These are phyloP conservation scores for Chimonanthus praecox DNA, from an alignment of 164 flowering plant species.

Conservation along the genomic window DNA sequence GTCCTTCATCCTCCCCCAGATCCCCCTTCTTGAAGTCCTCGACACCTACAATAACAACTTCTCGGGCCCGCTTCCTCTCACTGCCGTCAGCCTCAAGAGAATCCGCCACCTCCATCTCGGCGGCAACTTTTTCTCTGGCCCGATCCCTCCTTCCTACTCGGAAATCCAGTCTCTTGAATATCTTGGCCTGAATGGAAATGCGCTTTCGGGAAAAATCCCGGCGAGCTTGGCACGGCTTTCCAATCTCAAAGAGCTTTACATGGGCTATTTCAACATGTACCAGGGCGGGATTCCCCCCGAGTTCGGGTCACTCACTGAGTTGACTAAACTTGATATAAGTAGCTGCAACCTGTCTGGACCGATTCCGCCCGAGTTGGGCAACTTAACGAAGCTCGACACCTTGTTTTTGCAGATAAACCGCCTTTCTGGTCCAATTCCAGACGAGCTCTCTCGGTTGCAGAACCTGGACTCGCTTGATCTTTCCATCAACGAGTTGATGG, in stretches of 20 bases:
- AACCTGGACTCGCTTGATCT: slow-evolving; percentile 63
- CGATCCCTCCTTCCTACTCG: slow-evolving; percentile 50
- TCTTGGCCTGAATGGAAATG: slow-evolving; percentile 55
- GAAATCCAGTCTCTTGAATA: slow-evolving; percentile 50
- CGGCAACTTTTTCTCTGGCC: slow-evolving; percentile 73
- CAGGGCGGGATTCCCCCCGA: slow-evolving; percentile 59
- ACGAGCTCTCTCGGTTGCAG: slow-evolving; percentile 46
- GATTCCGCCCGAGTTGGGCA: slow-evolving; percentile 56
- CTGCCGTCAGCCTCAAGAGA: slow-evolving; percentile 30
- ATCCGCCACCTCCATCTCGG: slow-evolving; percentile 49
- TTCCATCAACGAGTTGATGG: slow-evolving; percentile 54
- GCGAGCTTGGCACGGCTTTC: slow-evolving; percentile 34
- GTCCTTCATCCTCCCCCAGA: slow-evolving; percentile 19
- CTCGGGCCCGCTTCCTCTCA: slow-evolving; percentile 51
- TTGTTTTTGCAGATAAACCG: slow-evolving; percentile 65
- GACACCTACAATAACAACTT: slow-evolving; percentile 71
- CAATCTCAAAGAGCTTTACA: slow-evolving; percentile 31
- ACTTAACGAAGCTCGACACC: slow-evolving; percentile 42
- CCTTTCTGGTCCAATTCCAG: slow-evolving; percentile 58
- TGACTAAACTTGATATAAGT: slow-evolving; percentile 49
- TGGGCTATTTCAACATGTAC: slow-evolving; percentile 43
- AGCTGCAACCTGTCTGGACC: slow-evolving; percentile 61
- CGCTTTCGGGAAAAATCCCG: slow-evolving; percentile 51
- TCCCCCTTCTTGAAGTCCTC: slow-evolving; percentile 46
- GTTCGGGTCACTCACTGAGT: slow-evolving; percentile 41